Base-by-base conservation (phyloP, 495 filamentous ascomycete genomes). In the Delitschia confertaspora region DNA sequence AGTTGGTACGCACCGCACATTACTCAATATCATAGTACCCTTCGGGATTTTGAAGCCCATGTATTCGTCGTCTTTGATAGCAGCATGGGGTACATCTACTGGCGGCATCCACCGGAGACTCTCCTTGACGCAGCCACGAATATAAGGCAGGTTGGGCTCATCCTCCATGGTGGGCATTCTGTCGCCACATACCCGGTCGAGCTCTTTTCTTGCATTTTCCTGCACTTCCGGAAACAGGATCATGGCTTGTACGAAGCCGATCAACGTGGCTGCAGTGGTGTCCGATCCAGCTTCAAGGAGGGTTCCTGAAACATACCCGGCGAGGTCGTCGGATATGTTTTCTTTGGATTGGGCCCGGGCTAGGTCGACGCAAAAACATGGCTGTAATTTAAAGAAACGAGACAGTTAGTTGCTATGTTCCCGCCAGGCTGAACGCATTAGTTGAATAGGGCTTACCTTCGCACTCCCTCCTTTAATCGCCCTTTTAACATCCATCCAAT, bases 11-110 rank as follows among this genome's bases (percentile, higher is more conserved):
- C 24, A 20, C 50, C 64, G 66, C 30, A 61, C 58, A 37, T 68
- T 68, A 26, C 42, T 31, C 8, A 65, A 49, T 13, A 66, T 50
- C 5, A 35, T 39, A 0, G 63, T 58, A 14, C 29, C 48, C 8
- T 31, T 36, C 5, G 49, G 49, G 21, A 53, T 53, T 1, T 13
- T 22, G 22, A 33, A 48, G 13, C 49, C 49, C 16, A 18, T 43
- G 25, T 53, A 53, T 29, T 58, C 14, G 25, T 53, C 49, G 9
- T 53, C 49, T 13, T 41, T 13, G 11, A 25, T 43, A 3, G 21
- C 16, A 0, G 29, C n/a, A 26, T 53, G 49, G 3, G 49, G 36
- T 6, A 38, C 32, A 2, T 37, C 44, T 3, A 48, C 10, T 6
- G 29, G 37, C 3, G 49, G 43, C 21, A 43, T 25, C 49, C 49